A percentile compares a stretch with the other conserved stretches of the same genome.
phyloP scores from a whole-genome alignment of 1,284 basidiomycete species.

The Coriolopsis trogii region DNA sequence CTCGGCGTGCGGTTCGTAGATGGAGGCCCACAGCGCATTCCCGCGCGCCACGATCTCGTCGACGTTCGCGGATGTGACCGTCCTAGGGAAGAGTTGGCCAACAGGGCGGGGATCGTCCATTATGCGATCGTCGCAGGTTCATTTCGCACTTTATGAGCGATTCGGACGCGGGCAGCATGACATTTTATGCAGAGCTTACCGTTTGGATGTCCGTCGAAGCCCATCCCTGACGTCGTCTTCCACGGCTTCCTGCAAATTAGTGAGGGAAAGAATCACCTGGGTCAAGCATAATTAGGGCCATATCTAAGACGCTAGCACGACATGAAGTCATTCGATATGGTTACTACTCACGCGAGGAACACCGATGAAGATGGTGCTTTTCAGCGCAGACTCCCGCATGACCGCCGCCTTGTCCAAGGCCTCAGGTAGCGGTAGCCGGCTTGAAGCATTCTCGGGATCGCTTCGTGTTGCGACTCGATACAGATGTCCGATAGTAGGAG shows the following conservation, averaged over 20 bases:
- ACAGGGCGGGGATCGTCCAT: not conserved
- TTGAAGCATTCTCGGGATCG: slow-evolving; percentile 45
- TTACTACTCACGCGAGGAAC: slow-evolving; percentile 75
- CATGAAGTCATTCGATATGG: not conserved
- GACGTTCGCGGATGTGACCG: slow-evolving; percentile 64
- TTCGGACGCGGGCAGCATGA: slow-evolving; percentile 1
- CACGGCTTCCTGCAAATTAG: slow-evolving; percentile 72
- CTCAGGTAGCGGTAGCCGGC: slow-evolving; percentile 48
- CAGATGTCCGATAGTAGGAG: slow-evolving; percentile 76
- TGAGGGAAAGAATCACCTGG: slow-evolving; percentile 84
- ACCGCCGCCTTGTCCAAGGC: slow-evolving; percentile 75
- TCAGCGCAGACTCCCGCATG: slow-evolving; percentile 93
- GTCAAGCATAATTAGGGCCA: too few relatives aligned
- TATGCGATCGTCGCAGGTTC: too few relatives aligned
- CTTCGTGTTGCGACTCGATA: slow-evolving; percentile 75
- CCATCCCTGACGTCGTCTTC: slow-evolving; percentile 78
- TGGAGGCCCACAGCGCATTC: slow-evolving; percentile 81
- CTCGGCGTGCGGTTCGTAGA: slow-evolving; percentile 88
- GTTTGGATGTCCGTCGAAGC: slow-evolving; percentile 65
- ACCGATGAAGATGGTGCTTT: slow-evolving; percentile 92
- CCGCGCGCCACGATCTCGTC: slow-evolving; percentile 70
- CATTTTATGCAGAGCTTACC: slow-evolving; percentile 56
- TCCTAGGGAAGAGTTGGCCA: slow-evolving; percentile 45
- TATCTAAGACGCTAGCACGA: too few relatives aligned
- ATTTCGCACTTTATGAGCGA: not conserved